These are phyloP conservation scores for Aspergillus haitiensis DNA, from an alignment of 495 filamentous ascomycete genomes.

Conservation along the genomic window DNA sequence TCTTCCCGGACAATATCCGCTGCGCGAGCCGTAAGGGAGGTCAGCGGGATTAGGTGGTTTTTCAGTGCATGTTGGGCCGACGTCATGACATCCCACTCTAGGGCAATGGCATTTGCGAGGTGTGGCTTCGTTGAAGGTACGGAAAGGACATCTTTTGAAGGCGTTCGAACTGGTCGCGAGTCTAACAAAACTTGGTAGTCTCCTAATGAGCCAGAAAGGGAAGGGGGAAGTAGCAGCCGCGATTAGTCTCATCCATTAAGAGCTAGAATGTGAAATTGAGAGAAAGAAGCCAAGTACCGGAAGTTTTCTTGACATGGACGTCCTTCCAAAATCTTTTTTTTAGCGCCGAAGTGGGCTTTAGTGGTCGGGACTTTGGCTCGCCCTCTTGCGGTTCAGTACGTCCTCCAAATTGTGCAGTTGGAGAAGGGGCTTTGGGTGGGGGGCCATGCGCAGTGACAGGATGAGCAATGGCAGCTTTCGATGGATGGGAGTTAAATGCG, in stretches of 20 bases:
- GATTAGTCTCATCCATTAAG: constrained; percentile 4
- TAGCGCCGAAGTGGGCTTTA: constrained; percentile 47
- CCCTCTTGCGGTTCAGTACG: constrained; percentile 52
- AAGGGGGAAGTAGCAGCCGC: neutral
- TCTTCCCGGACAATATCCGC: constrained; percentile 73
- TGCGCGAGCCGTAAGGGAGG: constrained; percentile 76
- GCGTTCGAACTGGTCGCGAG: constrained; percentile 72
- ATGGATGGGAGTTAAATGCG: constrained; percentile 54
- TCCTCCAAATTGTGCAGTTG: constrained; percentile 54
- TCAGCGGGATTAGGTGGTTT: constrained; percentile 85
- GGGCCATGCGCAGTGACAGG: constrained; percentile 80
- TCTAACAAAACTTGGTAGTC: constrained; percentile 75
- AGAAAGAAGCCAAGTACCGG: constrained; percentile 44
- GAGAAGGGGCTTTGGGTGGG: constrained; percentile 72
- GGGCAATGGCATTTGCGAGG: constrained; percentile 80
- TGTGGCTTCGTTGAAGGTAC: constrained; percentile 74
- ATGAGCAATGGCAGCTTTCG: constrained; percentile 56
- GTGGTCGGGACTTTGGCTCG: constrained; percentile 27
- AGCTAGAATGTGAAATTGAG: neutral
- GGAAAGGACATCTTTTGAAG: constrained; percentile 67
- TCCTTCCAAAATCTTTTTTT: constrained; percentile 84
- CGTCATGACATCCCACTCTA: constrained; percentile 88
- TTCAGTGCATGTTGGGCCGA: constrained; percentile 74
- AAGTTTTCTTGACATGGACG: constrained; percentile 59
- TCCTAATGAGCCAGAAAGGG: constrained; percentile 44